Evolutionary conservation across 352 stramenopile genomes (phyloP).

Genomic region (Globisporangium alternatum): DNA sequence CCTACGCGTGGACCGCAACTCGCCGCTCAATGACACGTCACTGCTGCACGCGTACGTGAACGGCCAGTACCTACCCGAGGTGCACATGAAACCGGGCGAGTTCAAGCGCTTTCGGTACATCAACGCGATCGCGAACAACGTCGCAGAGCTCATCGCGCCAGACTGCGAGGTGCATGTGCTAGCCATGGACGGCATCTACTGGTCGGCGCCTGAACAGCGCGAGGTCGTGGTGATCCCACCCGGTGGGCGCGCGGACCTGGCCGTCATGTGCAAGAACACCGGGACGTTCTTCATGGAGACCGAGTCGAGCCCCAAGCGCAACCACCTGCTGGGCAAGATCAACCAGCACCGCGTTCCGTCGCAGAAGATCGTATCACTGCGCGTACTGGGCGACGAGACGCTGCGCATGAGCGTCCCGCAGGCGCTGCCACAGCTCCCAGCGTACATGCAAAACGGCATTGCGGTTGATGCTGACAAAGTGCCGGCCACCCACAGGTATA

Average conservation of each 20-base stretch:
- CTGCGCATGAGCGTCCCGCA: slow-evolving; percentile 30
- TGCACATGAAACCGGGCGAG: slow-evolving; percentile 47
- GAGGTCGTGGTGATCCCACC: slow-evolving; percentile 60
- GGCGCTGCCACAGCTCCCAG: slow-evolving; percentile 41
- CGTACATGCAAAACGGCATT: slow-evolving; percentile 54
- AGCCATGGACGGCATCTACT: slow-evolving; percentile 73
- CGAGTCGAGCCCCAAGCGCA: slow-evolving; percentile 52
- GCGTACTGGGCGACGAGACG: slow-evolving; percentile 28
- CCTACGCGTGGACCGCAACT: slow-evolving; percentile 35
- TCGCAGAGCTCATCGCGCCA: slow-evolving; percentile 59
- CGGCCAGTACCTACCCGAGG: slow-evolving; percentile 59
- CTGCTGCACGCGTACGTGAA: slow-evolving; percentile 73
- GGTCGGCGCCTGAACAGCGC: slow-evolving; percentile 35
- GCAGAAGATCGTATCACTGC: slow-evolving; percentile 58
- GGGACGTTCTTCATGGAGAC: slow-evolving; percentile 68
- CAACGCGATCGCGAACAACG: slow-evolving; percentile 83
- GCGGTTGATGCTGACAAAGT: slow-evolving; percentile 4
- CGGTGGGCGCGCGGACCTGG: slow-evolving; percentile 61
- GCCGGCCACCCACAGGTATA: slow-evolving; percentile 45
- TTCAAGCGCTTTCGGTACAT: slow-evolving; percentile 70
- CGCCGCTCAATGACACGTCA: slow-evolving; percentile 69
- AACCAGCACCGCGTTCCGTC: slow-evolving; percentile 71
- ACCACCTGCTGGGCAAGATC: slow-evolving; percentile 51
- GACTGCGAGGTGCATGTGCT: slow-evolving; percentile 57
- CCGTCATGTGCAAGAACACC: slow-evolving; percentile 40